These are phyloP conservation scores for Coemansia reversa DNA, from an alignment of 192 early-diverging fungal genomes.

Conservation along the genomic window DNA sequence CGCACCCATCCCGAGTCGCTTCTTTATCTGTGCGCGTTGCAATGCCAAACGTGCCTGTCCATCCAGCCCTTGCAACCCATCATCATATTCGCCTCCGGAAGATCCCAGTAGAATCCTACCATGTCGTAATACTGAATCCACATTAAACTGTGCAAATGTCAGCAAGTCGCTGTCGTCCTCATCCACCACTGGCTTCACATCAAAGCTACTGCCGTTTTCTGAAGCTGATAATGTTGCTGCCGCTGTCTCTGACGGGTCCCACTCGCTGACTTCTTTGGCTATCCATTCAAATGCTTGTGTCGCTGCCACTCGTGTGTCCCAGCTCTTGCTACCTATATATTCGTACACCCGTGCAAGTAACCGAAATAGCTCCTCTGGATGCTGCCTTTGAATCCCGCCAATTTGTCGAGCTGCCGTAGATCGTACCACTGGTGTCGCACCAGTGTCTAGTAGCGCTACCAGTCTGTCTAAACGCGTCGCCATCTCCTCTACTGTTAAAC, in stretches of 20 bases:
- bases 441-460: constrained; percentile 89
- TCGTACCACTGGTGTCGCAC: constrained; percentile 83
- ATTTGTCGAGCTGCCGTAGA: constrained; percentile 92
- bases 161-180: constrained; percentile 57
- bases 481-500: constrained; percentile 13
- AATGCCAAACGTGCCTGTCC: constrained; percentile 77
- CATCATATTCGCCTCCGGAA: constrained; percentile 89
- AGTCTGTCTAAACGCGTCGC: constrained; percentile 85
- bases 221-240: not conserved
- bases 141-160: constrained; percentile 79
- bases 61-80: constrained; percentile 67
- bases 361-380: constrained; percentile 88
- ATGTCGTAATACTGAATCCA: constrained; percentile 73
- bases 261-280: constrained; percentile 82
- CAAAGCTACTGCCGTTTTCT: constrained; percentile 3
- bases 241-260: constrained; percentile 60
- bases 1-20: constrained; percentile 81
- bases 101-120: constrained; percentile 79
- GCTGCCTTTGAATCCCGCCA: constrained; percentile 90
- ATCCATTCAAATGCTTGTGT: constrained; percentile 89
- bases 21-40: constrained; percentile 79
- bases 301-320: constrained; percentile 96
- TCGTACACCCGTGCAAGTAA: constrained; percentile 64
- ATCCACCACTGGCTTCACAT: constrained; percentile 5
- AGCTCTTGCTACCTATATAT: constrained; percentile 82